These are phyloP conservation scores for Nicotiana benthamiana DNA, from an alignment of 257 asterid genomes.

Conservation along the genomic window DNA sequence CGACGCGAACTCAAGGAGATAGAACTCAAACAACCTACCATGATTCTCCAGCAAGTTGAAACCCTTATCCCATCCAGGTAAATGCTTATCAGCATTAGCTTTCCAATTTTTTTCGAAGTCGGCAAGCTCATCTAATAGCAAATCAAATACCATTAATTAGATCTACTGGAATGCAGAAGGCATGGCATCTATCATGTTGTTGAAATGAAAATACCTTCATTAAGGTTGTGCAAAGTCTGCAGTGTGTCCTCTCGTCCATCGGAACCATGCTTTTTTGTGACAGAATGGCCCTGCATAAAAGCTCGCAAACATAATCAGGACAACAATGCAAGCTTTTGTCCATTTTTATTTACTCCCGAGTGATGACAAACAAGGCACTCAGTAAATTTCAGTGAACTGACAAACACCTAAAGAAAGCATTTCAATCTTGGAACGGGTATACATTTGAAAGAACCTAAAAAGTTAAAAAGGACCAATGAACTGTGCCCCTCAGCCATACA, in stretches of 20 bases:
- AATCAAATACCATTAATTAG: conserved; percentile 2
- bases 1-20: neutral
- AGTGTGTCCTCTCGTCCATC: conserved; percentile 52
- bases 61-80: conserved; percentile 62
- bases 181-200: neutral
- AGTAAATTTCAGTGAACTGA: neutral
- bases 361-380: neutral
- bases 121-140: conserved; percentile 53
- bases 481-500: neutral
- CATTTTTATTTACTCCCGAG: neutral
- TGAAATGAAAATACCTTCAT: conserved; percentile 51
- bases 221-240: conserved; percentile 75
- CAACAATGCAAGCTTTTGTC: neutral
- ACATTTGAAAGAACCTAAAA: neutral
- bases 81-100: conserved; percentile 43
- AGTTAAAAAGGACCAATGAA: neutral
- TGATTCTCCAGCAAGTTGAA: conserved; percentile 51
- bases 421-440: neutral
- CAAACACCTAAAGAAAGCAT: neutral
- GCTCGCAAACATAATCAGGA: neutral
- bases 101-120: conserved; percentile 77
- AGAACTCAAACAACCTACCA: conserved; percentile 27
- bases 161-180: neutral
- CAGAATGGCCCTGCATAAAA: conserved; percentile 64
- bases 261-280: conserved; percentile 41